A percentile compares a stretch with the other conserved stretches of the same genome.
These are phyloP conservation scores for Colletotrichum simmondsii DNA, from an alignment of 2,329 filamentous ascomycete species.

Conservation along the genomic window DNA sequence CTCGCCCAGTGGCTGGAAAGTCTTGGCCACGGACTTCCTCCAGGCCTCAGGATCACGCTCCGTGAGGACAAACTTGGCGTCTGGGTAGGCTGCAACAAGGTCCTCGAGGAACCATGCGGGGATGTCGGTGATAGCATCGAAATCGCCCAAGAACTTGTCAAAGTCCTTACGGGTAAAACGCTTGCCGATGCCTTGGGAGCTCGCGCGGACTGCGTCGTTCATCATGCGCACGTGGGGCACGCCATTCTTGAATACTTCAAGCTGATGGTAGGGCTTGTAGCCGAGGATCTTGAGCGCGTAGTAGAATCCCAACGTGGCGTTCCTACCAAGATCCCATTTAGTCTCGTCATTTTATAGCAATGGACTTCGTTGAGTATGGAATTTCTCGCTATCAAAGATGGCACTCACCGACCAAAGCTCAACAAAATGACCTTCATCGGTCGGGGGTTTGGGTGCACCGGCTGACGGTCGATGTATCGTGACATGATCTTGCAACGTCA, in stretches of 20 bases:
- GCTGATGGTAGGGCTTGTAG: constrained; percentile 49
- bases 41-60: constrained; percentile 47
- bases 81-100: constrained; percentile 43
- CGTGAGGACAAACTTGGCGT: constrained; percentile 48
- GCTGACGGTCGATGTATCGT: constrained; percentile 47
- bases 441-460: constrained; percentile 42
- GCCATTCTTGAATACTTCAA: constrained; percentile 41
- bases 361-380: too few relatives aligned
- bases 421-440: constrained; percentile 49
- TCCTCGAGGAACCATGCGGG: constrained; percentile 44
- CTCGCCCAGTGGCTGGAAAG: constrained; percentile 27
- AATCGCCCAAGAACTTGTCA: constrained; percentile 51
- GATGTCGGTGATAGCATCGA: constrained; percentile 40
- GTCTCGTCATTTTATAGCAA: neutral
- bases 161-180: constrained; percentile 48
- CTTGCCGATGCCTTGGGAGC: constrained; percentile 40
- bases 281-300: constrained; percentile 46
- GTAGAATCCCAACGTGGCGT: constrained; percentile 48
- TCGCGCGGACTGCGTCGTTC: constrained; percentile 44
- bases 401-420: constrained; percentile 48
- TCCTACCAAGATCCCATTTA: constrained; percentile 36
- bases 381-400: neutral
- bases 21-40: constrained; percentile 43
- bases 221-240: constrained; percentile 40
- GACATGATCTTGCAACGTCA: constrained; percentile 40